Evolutionary conservation across 768 basidiomycete genomes (phyloP), one percentile per base, ranked within the genome.

Genomic region (Leucocoprinus leucothites): DNA sequence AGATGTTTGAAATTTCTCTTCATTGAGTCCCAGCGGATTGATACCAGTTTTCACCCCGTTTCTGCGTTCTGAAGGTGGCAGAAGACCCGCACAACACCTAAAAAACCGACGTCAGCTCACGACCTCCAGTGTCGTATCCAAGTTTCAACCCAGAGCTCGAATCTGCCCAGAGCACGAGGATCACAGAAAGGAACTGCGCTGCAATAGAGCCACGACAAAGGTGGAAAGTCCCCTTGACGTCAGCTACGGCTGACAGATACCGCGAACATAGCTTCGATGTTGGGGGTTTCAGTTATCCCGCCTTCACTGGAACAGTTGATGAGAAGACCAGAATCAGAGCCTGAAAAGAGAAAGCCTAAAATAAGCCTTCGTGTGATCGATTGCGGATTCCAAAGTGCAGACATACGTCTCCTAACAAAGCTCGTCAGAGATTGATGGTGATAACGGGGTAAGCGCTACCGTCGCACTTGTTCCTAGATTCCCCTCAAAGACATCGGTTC

Each of bases 351-450:
- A 22, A 21, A n/a, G 19, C 24, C 51, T 36, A 45, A 21, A 53
- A 34, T 19, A 44, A 41, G 31, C 13, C 14, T 14, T 11, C 26
- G 19, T 45, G 28, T 19, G 42, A 44, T 36, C 2, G 4, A 19
- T 38, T 50, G 19, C 40, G 34, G 50, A 35, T 43, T 53, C 42
- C 51, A 43, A 41, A 41, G 42, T 44, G 22, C 6, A 22, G 51
- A 53, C 43, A 41, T 2, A 21, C 41, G 44, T 24, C 22, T n/a
- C 8, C 21, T 13, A 11, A 35, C 9, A 36, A 28, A 51, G 41
- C 50, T 43, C 8, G 26, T 16, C 4, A 31, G 21, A 53, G 51
- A 53, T 45, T 53, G 51, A 53, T 44, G 42, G 43, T 9, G 42
- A 45, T 44, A 35, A 22, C 14, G 26, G 21, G 26, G 21, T 41